Evolutionary conservation across 1,284 basidiomycete species (phyloP).

Genomic region (Trichosporon coremiiforme): DNA sequence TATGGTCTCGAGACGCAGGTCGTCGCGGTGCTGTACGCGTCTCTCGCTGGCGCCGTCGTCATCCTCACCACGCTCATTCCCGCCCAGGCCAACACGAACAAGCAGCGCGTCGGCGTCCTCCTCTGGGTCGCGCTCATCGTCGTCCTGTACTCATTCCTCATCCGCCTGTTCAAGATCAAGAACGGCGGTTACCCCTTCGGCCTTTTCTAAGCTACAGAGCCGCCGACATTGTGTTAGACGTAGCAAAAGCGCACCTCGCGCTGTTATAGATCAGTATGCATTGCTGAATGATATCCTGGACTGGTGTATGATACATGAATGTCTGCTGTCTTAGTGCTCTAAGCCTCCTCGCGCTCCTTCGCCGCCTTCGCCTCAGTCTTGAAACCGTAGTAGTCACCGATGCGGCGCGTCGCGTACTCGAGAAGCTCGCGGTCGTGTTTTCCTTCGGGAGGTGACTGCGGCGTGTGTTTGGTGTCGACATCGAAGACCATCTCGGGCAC

Average conservation of each 20-base stretch:
- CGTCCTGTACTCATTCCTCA: conserved; percentile 81
- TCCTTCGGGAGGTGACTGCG: neutral
- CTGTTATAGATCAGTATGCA: conserved; percentile 13
- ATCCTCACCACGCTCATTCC: conserved; percentile 83
- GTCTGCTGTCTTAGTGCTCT: neutral
- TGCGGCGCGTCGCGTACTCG: conserved; percentile 28
- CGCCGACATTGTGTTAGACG: neutral
- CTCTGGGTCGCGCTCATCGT: conserved; percentile 83
- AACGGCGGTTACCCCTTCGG: conserved; percentile 63
- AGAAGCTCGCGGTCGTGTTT: conserved; percentile 23
- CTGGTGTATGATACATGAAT: neutral
- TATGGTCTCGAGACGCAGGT: conserved; percentile 91
- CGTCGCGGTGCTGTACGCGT: conserved; percentile 78
- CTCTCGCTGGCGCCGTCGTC: conserved; percentile 76
- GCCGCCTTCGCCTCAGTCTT: conserved; percentile 22
- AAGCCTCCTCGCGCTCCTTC: conserved; percentile 7
- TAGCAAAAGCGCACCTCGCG: neutral
- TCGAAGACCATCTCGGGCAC: conserved; percentile 27
- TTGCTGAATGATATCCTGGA: conserved; percentile 4
- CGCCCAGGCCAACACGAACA: conserved; percentile 69
- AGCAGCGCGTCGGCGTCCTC: conserved; percentile 84
- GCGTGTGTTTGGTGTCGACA: neutral
- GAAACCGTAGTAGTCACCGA: conserved; percentile 34
- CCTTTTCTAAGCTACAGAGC: conserved; percentile 24
- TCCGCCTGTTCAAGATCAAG: conserved; percentile 89